phyloP scores from a whole-genome alignment of 768 basidiomycete genomes.

The Boletellus ananiceps region DNA sequence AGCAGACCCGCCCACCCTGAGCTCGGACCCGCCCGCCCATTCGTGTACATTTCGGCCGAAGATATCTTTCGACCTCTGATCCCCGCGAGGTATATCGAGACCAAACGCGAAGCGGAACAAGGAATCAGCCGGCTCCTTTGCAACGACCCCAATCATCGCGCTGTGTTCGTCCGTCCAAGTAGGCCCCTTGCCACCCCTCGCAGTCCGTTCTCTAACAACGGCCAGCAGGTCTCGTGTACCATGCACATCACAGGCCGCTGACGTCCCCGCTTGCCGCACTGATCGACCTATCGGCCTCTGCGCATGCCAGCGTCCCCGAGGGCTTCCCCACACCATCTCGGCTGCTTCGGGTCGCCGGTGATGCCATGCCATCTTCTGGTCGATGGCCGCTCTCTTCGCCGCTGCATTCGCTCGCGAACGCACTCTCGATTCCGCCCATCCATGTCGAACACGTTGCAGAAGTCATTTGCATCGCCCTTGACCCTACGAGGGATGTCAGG shows the following conservation, averaged over 20 bases:
- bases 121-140: conserved; percentile 54
- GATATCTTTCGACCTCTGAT: conserved; percentile 80
- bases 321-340: conserved; percentile 61
- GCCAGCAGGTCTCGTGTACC: conserved; percentile 78
- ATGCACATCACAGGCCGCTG: conserved; percentile 88
- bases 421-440: conserved; percentile 81
- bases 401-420: conserved; percentile 68
- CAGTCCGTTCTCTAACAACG: conserved; percentile 11
- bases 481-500: conserved; percentile 44
- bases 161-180: conserved; percentile 89
- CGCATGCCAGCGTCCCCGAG: conserved; percentile 59
- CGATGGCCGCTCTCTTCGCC: conserved; percentile 39
- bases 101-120: conserved; percentile 89
- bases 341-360: conserved; percentile 51
- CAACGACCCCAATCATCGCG: conserved; percentile 47
- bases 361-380: conserved; percentile 31
- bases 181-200: conserved; percentile 24
- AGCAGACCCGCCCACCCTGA: conserved; percentile 34
- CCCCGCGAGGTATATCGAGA: conserved; percentile 80
- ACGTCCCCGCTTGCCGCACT: conserved; percentile 81
- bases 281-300: conserved; percentile 71
- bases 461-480: conserved; percentile 65
- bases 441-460: conserved; percentile 95
- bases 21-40: conserved; percentile 46
- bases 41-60: conserved; percentile 94